Base-by-base conservation (phyloP, 2,329 filamentous ascomycete species). In the Thielaviopsis musarum region DNA sequence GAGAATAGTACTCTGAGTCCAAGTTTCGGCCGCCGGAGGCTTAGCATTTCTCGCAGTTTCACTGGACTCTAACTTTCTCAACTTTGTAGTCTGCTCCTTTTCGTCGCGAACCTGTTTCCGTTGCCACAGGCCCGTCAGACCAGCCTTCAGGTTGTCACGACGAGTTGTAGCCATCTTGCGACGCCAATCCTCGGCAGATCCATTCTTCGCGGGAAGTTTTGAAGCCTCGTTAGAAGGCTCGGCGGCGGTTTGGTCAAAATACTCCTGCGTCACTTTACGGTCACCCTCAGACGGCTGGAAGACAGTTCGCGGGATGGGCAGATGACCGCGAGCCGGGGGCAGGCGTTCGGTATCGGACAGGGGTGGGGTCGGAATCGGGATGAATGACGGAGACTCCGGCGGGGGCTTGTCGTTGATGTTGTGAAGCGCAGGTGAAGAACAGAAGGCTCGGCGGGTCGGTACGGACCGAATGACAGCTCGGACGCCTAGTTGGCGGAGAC, bases 361-460 rank as follows among this genome's bases (percentile, higher is more conserved):
- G n/a, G 82, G 79, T 55, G 87, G 80, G 65, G 78, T 77, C 54
- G 91, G 91, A 59, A 96, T 76, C 64, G 88, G 83, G 72, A 97
- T 87, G 75, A 87, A 97, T 64, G 81, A 80, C 54, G 93, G 91
- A 41, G 90, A 95, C 69, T 96, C 88, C 55, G 93, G 91, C 19
- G 85, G 85, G 64, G 91, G 48, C 24, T 52, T 58, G 22, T 53
- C 49, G 30, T 17, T 52, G 21, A 52, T 24, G 69, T 70, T 7
- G 67, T 68, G 22, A 70, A 71, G 61, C 26, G 49, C 48, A 15
- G 48, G 21, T 21, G 24, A 21, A 15, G 55, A n/a, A 12, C 22
- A 19, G 53, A 48, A 53, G 38, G 56, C 51, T 17, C 41, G 49
- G 34, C 45, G 59, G 41, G 34, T n/a, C 15, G 22, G n/a, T 5